These are phyloP conservation scores for Linnemannia exigua DNA, from an alignment of 192 early-diverging fungal genomes.

Conservation along the genomic window DNA sequence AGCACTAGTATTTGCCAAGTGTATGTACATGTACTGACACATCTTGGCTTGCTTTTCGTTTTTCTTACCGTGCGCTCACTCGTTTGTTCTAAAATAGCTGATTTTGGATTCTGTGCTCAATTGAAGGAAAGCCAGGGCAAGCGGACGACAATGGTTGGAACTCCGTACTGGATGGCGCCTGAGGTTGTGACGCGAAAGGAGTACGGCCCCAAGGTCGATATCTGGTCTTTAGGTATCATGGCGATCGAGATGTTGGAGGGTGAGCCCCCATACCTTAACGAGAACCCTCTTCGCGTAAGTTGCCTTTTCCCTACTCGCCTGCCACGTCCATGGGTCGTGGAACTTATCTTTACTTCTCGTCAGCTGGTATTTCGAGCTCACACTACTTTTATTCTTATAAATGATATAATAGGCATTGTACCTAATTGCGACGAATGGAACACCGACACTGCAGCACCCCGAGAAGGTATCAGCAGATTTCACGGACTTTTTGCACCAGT, in stretches of 20 bases:
- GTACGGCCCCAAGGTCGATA: conserved; percentile 94
- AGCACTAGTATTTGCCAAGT: background rate
- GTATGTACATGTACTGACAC: no score
- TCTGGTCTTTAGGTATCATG: conserved; percentile 99
- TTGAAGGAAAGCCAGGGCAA: conserved; percentile 77
- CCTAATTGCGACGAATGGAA: conserved; percentile 96
- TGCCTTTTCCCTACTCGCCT: background rate
- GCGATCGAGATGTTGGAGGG: conserved; percentile 98
- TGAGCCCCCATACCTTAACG: conserved; percentile 97
- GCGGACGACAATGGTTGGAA: conserved; percentile 85
- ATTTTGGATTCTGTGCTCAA: conserved; percentile 91
- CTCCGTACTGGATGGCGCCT: conserved; percentile 99
- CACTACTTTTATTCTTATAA: background rate
- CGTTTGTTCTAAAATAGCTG: conserved; percentile 74
- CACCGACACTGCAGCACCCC: conserved; percentile 91
- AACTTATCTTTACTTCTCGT: no score
- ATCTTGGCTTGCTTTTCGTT: background rate
- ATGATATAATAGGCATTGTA: conserved; percentile 76
- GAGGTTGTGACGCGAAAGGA: conserved; percentile 95
- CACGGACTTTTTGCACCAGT: conserved; percentile 84
- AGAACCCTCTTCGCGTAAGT: conserved; percentile 85
- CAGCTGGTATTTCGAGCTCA: background rate
- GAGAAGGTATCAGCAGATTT: conserved; percentile 83
- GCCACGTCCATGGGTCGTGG: no score
- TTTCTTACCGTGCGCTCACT: background rate